Conservation (phyloP, 495 filamentous ascomycete species). For the Talaromyces nanjingensis region DNA sequence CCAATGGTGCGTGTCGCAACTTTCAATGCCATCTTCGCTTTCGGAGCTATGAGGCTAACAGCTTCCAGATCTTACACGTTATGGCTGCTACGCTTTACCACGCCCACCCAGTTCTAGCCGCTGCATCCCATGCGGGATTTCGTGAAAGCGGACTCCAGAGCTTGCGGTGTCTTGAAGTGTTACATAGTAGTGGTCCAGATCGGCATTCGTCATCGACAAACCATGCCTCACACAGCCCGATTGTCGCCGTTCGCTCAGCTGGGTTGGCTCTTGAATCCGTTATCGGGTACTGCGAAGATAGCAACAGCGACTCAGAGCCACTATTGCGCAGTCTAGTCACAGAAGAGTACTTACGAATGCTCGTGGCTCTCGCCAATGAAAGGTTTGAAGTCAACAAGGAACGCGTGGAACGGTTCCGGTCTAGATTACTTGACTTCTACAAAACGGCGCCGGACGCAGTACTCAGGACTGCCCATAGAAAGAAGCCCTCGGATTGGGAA, state of each 20-base stretch:
- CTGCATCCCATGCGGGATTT: conserved; percentile 75
- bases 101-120: conserved; percentile 63
- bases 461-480: conserved; percentile 18
- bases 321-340: conserved; percentile 38
- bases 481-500: conserved; percentile 42
- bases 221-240: conserved; percentile 45
- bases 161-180: conserved; percentile 30
- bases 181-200: conserved; percentile 13
- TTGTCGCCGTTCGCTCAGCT: conserved; percentile 76
- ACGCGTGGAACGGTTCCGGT: conserved; percentile 57
- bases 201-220: not conserved
- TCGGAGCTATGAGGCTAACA: not conserved
- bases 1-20: conserved; percentile 63
- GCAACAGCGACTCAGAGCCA: conserved; percentile 18
- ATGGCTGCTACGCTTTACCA: conserved; percentile 63
- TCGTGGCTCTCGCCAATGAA: conserved; percentile 66
- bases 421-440: conserved; percentile 16
- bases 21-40: not conserved
- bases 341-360: conserved; percentile 51
- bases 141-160: conserved; percentile 72
- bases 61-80: conserved; percentile 74
- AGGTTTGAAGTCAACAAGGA: conserved; percentile 68
- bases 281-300: conserved; percentile 50
- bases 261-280: conserved; percentile 74
- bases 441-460: conserved; percentile 10